These are phyloP conservation scores for Dactylorhiza incarnata DNA, from an alignment of 106 monocot species.

Conservation along the genomic window DNA sequence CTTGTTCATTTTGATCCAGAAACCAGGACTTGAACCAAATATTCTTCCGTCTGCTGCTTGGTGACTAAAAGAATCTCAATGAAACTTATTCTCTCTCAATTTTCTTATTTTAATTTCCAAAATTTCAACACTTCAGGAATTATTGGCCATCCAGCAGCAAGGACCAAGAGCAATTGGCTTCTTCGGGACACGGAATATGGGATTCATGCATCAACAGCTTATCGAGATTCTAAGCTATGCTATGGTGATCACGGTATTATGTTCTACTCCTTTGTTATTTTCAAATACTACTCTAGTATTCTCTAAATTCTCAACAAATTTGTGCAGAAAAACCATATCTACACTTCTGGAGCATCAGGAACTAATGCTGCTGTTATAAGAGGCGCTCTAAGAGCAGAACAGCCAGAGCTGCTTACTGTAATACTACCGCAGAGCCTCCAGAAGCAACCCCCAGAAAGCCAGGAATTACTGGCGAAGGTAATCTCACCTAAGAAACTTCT, in stretches of 20 bases:
- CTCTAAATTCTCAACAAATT: not conserved
- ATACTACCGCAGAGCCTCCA: slow-evolving; percentile 91
- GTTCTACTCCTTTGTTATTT: not conserved
- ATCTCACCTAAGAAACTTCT: slow-evolving; percentile 2
- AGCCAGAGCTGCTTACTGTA: slow-evolving; percentile 86
- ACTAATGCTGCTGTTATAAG: slow-evolving; percentile 99
- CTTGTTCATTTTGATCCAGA: not conserved
- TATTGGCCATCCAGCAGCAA: slow-evolving; percentile 94
- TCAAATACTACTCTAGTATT: slow-evolving; percentile 5
- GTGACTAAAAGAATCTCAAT: not conserved
- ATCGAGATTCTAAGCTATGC: slow-evolving; percentile 99
- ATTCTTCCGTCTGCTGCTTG: not conserved
- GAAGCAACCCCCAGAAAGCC: slow-evolving; percentile 91
- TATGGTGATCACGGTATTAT: slow-evolving; percentile 90
- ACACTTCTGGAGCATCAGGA: slow-evolving; percentile 92
- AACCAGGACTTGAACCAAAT: not conserved
- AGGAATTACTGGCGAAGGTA: slow-evolving; percentile 90
- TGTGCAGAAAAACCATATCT: slow-evolving; percentile 94
- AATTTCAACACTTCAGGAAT: slow-evolving; percentile 40
- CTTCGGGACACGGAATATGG: slow-evolving; percentile 98
- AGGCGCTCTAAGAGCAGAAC: slow-evolving; percentile 93
- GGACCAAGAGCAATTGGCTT: slow-evolving; percentile 96
- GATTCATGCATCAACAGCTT: slow-evolving; percentile 98
- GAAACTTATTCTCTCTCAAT: not conserved
- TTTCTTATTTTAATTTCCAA: not conserved